Evolutionary conservation across 805 yeast species (phyloP), one percentile per base, ranked within the genome.

Genomic region (Blastobotrys mokoenaii): DNA sequence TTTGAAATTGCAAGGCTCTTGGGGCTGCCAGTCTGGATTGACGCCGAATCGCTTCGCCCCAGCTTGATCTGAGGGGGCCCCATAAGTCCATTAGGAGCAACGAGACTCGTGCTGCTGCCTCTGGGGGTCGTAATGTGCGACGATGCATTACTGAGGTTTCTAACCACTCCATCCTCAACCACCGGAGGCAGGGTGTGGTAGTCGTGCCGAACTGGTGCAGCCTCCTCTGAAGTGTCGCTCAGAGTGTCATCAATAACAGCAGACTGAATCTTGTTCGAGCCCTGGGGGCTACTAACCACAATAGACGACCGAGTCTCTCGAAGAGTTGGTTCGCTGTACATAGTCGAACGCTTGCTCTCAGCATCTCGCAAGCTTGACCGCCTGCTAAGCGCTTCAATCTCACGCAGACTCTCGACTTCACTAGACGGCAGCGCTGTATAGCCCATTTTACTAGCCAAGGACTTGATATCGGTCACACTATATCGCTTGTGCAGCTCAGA

Each of bases 271-370:
- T 45, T 44, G 41, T 31, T 38, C 4, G 40, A 15, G 37, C 22
- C 27, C 14, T 45, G 32, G 12, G 27, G 27, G 38, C 27, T 17
- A 27, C 27, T 35, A n/a, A 51, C 52, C 11, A 45, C 44, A 9
- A 52, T 52, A 15, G 51, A 45, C 8, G 46, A 48, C n/a, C 48
- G 37, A 2, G 43, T 40, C 9, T 48, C 51, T 31, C 46, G 22
- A 32, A 48, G 43, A 3, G 43, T 41, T 12, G 47, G 39, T 11
- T 39, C 46, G 11, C 17, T 25, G 33, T 9, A 35, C n/a, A 30
- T 14, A 3, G 42, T 16, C 3, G 42, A 30, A 5, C 27, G 27
- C 27, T 22, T 22, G 8, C 27, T 22, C 27, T 22, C 27, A 4
- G 8, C 27, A 4, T 22, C 27, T 4, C 27, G 27, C 27, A 22